These are phyloP conservation scores for Lactarius hatsudake DNA, from an alignment of 768 basidiomycete species.

Conservation along the genomic window DNA sequence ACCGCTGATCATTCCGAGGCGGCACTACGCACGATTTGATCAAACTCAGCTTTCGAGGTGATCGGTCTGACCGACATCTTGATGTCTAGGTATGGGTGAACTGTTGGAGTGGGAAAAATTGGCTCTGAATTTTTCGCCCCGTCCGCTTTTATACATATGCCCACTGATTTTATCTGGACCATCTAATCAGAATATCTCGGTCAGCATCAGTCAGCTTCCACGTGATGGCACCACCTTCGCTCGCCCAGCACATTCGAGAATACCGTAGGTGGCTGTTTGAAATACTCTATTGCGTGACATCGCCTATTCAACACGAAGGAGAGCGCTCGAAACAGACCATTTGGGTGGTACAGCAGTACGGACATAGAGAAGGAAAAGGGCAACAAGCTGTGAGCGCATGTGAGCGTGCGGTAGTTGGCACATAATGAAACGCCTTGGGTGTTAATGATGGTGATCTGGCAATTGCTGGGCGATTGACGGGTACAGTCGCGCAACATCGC, in stretches of 20 bases:
- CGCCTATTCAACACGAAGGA: too few species aligned
- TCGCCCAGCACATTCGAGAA: background rate
- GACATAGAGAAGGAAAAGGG: too few species aligned
- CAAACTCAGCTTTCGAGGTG: constrained; percentile 40
- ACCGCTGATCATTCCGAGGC: background rate
- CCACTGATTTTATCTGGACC: background rate
- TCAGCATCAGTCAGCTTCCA: background rate
- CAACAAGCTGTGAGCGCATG: too few species aligned
- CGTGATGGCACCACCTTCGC: background rate
- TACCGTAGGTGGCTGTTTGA: background rate
- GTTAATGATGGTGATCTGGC: too few species aligned
- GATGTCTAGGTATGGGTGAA: background rate
- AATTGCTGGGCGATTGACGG: too few species aligned
- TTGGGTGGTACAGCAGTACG: too few species aligned
- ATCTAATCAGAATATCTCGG: background rate
- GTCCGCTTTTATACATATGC: background rate
- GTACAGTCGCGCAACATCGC: too few species aligned
- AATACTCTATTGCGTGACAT: background rate
- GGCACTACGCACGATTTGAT: constrained; percentile 41
- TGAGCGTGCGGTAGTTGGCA: too few species aligned
- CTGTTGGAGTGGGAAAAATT: background rate
- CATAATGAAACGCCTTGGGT: too few species aligned
- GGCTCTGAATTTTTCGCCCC: background rate
- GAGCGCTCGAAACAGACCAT: too few species aligned
- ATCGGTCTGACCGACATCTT: constrained; percentile 43